Base-by-base conservation (phyloP, 179 eudicot genomes). In the Gypsophila paniculata region DNA sequence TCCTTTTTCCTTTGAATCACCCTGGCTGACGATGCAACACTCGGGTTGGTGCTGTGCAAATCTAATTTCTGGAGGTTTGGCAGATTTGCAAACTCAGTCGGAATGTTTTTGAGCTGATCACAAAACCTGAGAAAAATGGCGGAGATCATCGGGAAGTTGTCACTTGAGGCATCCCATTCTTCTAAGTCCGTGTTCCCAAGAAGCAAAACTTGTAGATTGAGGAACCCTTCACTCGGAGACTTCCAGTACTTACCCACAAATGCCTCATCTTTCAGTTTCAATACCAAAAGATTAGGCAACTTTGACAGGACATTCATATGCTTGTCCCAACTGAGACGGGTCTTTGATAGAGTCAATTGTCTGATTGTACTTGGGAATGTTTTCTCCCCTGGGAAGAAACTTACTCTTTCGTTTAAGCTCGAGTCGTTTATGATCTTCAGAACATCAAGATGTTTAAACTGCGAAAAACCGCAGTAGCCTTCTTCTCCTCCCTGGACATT, bases 1-100 rank as follows among this genome's bases (percentile, higher is more conserved):
- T 69, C 46, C 25, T 6, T 32, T 69, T 69, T 38, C 61, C 72
- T 69, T n/a, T n/a, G n/a, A n/a, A n/a, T n/a, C n/a, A n/a, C n/a
- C n/a, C n/a, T n/a, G n/a, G 72, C 61, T 2, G 72, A 69, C 38
- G 61, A 36, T 52, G 72, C 72, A 25, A 69, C 72, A 10, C 22
- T 18, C 2, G 14, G n/a, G 26, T 54, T 69, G 46, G 72, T 69
- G 72, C 61, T 51, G 44, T 53, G 2, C 19, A 69, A 18, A 32
- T 53, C 48, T 21, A 69, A 6, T 34, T 26, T 22, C 29, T 69
- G 60, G 11, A 69, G 61, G 61, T 36, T 69, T 4, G 26, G n/a
- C 49, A 69, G 49, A 10, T 29, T 14, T 17, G 26, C 61, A 13
- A 69, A 69, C 10, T 34, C 61, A 18, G 49, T 32, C 0, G 72